A percentile compares a stretch with the other conserved stretches of the same genome.
phyloP scores from a whole-genome alignment of 2,329 filamentous ascomycete species.

The Aspergillus sp. region DNA sequence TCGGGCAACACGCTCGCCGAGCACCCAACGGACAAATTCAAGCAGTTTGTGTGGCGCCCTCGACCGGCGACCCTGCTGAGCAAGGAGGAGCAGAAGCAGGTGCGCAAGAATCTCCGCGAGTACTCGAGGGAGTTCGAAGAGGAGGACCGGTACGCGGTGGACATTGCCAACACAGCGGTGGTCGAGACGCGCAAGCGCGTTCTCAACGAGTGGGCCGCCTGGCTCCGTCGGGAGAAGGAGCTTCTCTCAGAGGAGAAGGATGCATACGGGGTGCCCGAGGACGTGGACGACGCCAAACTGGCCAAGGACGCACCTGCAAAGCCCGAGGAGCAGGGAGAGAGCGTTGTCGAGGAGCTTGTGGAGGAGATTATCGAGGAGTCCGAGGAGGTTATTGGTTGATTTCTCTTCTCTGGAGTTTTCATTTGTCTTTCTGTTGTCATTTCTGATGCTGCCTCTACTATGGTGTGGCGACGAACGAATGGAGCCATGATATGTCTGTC shows the following conservation, averaged over 20 bases:
- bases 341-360: conserved; percentile 79
- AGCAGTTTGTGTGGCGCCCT: conserved; percentile 92
- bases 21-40: conserved; percentile 91
- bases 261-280: conserved; percentile 55
- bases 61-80: conserved; percentile 81
- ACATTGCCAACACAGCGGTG: conserved; percentile 86
- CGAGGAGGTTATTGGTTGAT: conserved; percentile 60
- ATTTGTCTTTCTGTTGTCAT: conserved; percentile 10
- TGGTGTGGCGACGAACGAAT: no score
- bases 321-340: conserved; percentile 57
- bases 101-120: conserved; percentile 96
- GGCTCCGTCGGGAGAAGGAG: conserved; percentile 64
- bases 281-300: conserved; percentile 52
- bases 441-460: conserved; percentile 12
- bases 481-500: no score
- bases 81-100: conserved; percentile 95
- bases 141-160: conserved; percentile 86
- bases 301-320: conserved; percentile 42
- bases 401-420: conserved; percentile 20
- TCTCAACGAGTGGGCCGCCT: conserved; percentile 81
- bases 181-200: conserved; percentile 75
- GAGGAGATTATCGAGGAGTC: conserved; percentile 74
- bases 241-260: conserved; percentile 64
- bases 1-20: conserved; percentile 80
- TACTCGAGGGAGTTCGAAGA: conserved; percentile 93